Conservation (phyloP, 495 filamentous ascomycete species). For the Haplographium delicatum region DNA sequence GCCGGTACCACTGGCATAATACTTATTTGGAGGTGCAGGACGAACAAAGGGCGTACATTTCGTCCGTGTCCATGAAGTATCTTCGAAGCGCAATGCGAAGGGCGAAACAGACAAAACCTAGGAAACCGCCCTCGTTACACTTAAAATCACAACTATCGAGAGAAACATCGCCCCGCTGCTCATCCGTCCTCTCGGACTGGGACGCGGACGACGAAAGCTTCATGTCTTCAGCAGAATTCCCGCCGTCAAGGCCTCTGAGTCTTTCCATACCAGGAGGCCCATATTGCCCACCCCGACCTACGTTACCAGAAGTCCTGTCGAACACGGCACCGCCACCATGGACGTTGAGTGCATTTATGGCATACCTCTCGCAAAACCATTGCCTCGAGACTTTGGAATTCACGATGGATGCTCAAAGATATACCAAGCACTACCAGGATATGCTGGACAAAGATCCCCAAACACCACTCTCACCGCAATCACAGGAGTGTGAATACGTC, state of each 20-base stretch:
- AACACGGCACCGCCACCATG: slow-evolving; percentile 86
- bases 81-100: slow-evolving; percentile 43
- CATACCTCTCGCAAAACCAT: slow-evolving; percentile 95
- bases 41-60: background rate
- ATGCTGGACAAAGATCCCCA: slow-evolving; percentile 33
- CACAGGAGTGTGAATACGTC: slow-evolving; percentile 62
- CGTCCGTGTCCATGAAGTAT: slow-evolving; percentile 23
- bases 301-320: slow-evolving; percentile 79
- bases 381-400: slow-evolving; percentile 97
- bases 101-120: slow-evolving; percentile 35
- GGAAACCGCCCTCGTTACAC: slow-evolving; percentile 43
- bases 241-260: slow-evolving; percentile 54
- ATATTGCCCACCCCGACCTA: slow-evolving; percentile 71
- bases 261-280: slow-evolving; percentile 56
- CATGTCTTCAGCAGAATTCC: slow-evolving; percentile 42
- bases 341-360: slow-evolving; percentile 91
- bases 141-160: slow-evolving; percentile 38
- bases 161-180: slow-evolving; percentile 28
- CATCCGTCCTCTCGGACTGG: slow-evolving; percentile 40
- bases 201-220: slow-evolving; percentile 54
- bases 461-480: slow-evolving; percentile 39
- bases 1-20: background rate
- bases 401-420: slow-evolving; percentile 91
- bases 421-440: slow-evolving; percentile 66
- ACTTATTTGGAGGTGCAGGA: slow-evolving; percentile 6